Conservation (phyloP, 1,284 basidiomycete genomes). For the Thelephora terrestris region DNA sequence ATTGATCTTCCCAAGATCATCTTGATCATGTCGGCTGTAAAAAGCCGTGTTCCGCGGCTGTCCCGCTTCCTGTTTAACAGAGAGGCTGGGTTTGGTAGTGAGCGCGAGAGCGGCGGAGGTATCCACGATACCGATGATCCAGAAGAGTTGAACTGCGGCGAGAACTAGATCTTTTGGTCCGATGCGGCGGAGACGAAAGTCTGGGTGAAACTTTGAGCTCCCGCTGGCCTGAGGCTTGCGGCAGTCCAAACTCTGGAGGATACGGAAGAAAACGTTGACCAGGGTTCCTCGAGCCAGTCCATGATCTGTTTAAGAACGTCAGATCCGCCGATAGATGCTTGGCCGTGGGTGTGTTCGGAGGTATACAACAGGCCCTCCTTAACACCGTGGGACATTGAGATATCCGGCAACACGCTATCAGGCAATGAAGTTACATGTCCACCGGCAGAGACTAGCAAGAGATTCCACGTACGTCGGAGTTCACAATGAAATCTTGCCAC, state of each 20-base stretch:
- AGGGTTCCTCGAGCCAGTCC: constrained; percentile 43
- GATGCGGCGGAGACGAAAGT: too few species aligned
- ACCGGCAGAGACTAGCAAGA: not conserved
- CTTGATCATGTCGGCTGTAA: too few species aligned
- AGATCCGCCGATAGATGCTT: constrained; percentile 52
- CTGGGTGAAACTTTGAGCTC: too few species aligned
- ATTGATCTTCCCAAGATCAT: too few species aligned
- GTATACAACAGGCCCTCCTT: constrained; percentile 63
- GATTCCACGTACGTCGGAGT: constrained; percentile 45
- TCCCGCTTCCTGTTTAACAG: too few species aligned
- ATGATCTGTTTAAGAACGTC: constrained; percentile 50
- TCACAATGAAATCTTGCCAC: constrained; percentile 73
- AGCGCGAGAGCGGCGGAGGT: too few species aligned
- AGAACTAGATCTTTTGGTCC: too few species aligned
- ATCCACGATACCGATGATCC: too few species aligned
- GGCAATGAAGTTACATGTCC: not conserved
- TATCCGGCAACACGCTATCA: constrained; percentile 62
- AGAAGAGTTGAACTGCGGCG: too few species aligned
- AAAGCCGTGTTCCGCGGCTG: too few species aligned
- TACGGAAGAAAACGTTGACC: not conserved
- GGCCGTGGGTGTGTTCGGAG: constrained; percentile 60
- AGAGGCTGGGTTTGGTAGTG: too few species aligned
- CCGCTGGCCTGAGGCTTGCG: too few species aligned
- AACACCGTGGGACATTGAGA: constrained; percentile 66
- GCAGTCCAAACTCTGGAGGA: not conserved